Evolutionary conservation across 2,329 filamentous ascomycete species (phyloP).

Genomic region (Nemania abortiva): DNA sequence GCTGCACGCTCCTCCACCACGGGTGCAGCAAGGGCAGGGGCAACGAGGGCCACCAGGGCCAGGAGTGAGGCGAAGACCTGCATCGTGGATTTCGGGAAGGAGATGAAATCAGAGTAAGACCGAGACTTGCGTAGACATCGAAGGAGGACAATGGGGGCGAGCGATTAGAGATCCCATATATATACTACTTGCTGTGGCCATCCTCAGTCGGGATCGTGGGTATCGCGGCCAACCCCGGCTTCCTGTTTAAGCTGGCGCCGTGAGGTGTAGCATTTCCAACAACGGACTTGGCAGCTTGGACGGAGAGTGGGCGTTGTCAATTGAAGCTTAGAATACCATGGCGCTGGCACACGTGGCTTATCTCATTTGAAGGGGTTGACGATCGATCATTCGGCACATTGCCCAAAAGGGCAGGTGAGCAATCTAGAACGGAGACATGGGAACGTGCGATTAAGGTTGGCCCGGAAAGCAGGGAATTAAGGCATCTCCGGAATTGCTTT

Average conservation of each 20-base stretch:
- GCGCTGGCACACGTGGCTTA: conserved; percentile 42
- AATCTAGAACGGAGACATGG: conserved; percentile 1
- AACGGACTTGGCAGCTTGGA: conserved; percentile 15
- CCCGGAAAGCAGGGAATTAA: conserved; percentile 32
- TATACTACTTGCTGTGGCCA: conserved; percentile 5
- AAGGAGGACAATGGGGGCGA: not conserved
- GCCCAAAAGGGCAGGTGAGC: conserved; percentile 45
- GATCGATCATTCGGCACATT: conserved; percentile 18
- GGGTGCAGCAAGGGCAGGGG: conserved; percentile 45
- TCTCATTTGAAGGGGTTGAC: conserved; percentile 24
- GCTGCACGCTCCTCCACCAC: conserved; percentile 56
- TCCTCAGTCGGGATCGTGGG: conserved; percentile 12
- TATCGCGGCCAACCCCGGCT: conserved; percentile 11
- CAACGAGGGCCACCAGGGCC: conserved; percentile 44
- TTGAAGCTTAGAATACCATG: conserved; percentile 31
- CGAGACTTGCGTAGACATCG: conserved; percentile 6
- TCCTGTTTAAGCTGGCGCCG: conserved; percentile 34
- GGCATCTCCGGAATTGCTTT: conserved; percentile 16
- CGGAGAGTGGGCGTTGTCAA: conserved; percentile 13
- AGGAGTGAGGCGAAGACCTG: conserved; percentile 41
- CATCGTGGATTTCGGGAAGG: conserved; percentile 32
- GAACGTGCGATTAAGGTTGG: conserved; percentile 48
- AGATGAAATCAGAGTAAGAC: not conserved
- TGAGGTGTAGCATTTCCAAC: conserved; percentile 26
- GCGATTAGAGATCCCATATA: conserved; percentile 21